Evolutionary conservation across 208 protist species (phyloP).

Genomic region (Acanthamoeba culbertsoni): DNA sequence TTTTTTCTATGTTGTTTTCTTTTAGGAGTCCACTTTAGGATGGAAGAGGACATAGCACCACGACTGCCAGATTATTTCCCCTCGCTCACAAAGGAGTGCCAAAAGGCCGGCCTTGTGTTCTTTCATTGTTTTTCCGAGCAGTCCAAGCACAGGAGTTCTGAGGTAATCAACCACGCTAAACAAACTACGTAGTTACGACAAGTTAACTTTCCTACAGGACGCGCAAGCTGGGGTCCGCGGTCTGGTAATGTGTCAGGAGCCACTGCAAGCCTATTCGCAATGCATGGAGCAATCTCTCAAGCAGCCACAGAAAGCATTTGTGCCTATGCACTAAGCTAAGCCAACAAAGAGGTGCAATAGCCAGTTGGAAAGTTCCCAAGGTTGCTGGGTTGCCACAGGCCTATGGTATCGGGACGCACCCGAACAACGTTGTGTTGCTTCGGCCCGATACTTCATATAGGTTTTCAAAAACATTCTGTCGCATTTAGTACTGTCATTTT

Average conservation of each 20-base stretch:
- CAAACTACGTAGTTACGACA: too few relatives aligned
- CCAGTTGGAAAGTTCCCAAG: not conserved
- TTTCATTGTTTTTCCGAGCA: constrained; percentile 21
- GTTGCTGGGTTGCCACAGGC: not conserved
- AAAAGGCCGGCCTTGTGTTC: constrained; percentile 1
- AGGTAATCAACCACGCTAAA: not conserved
- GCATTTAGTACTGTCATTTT: too few relatives aligned
- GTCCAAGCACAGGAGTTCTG: not conserved
- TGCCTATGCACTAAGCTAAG: not conserved
- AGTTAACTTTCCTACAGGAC: not conserved
- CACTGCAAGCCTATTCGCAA: not conserved
- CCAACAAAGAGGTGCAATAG: not conserved
- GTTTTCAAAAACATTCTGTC: too few relatives aligned
- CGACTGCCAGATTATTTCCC: not conserved
- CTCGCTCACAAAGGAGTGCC: not conserved
- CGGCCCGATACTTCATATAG: too few relatives aligned
- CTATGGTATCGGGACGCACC: too few relatives aligned
- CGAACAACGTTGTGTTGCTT: too few relatives aligned
- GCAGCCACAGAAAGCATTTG: not conserved
- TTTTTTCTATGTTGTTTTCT: not conserved
- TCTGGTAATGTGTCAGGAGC: not conserved
- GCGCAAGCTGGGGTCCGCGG: not conserved
- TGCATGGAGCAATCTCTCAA: constrained; percentile 18
- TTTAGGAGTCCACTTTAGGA: not conserved
- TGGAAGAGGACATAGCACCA: not conserved